Evolutionary conservation across 1,284 basidiomycete genomes (phyloP).

Genomic region (Trichosporon sp.): DNA sequence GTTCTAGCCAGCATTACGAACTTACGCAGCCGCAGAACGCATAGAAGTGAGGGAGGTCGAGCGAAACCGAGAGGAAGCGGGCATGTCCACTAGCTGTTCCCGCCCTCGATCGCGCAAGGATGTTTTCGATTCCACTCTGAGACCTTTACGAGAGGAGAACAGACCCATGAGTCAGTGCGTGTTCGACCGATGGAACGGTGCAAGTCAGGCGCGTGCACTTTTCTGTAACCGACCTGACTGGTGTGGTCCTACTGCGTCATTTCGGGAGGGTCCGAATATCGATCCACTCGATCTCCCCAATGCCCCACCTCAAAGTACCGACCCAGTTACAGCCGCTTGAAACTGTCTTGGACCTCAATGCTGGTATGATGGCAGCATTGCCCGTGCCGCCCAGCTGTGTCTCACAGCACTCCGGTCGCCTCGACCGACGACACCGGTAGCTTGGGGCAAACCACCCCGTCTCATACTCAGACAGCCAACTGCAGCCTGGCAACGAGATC

Average conservation of each 20-base stretch:
- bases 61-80: no score
- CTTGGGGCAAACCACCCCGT: background rate
- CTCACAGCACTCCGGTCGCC: background rate
- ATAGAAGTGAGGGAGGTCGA: background rate
- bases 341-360: slow-evolving; percentile 1
- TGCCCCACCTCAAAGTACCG: background rate
- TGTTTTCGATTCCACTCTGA: background rate
- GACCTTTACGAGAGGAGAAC: background rate
- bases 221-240: background rate
- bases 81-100: no score
- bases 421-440: background rate
- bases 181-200: background rate
- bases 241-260: background rate
- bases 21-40: background rate
- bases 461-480: background rate
- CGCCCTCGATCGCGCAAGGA: background rate
- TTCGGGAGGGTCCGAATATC: background rate
- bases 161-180: background rate
- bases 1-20: background rate
- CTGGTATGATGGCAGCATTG: background rate
- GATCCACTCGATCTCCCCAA: background rate
- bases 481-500: no score
- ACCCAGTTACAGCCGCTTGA: background rate
- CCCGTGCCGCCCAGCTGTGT: background rate
- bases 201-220: background rate